These are phyloP conservation scores for Penicillium sp. DNA, from an alignment of 2,329 filamentous ascomycete species.

Conservation along the genomic window DNA sequence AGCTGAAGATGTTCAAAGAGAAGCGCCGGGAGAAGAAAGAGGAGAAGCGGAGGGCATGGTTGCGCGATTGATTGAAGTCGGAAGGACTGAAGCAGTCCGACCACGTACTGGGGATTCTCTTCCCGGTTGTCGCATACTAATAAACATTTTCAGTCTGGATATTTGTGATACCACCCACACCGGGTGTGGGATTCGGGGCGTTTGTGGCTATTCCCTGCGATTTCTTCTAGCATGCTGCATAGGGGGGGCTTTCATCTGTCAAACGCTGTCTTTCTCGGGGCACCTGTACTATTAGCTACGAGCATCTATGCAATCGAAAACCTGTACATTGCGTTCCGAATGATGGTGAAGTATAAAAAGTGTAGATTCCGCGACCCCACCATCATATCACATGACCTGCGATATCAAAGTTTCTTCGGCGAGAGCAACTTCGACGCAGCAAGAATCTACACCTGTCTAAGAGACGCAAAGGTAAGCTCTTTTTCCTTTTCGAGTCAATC, in stretches of 20 bases:
- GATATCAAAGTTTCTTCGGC: slow-evolving; percentile 26
- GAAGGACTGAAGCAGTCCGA: background rate
- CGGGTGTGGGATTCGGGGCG: slow-evolving; percentile 16
- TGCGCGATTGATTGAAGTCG: slow-evolving; percentile 62
- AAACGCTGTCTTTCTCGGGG: slow-evolving; percentile 2
- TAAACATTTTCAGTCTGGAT: background rate
- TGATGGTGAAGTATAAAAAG: background rate
- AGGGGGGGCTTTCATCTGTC: slow-evolving; percentile 6
- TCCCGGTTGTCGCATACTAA: background rate
- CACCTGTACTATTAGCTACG: slow-evolving; percentile 15
- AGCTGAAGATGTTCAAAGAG: slow-evolving; percentile 87
- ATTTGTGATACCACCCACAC: slow-evolving; percentile 15
- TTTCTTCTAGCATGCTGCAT: slow-evolving; percentile 11
- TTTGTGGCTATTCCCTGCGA: slow-evolving; percentile 15
- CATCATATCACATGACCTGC: slow-evolving; percentile 19
- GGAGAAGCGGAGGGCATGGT: slow-evolving; percentile 87
- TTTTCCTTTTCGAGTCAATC: background rate
- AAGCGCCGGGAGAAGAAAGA: slow-evolving; percentile 87
- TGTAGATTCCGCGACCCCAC: slow-evolving; percentile 9
- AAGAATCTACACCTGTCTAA: slow-evolving; percentile 10
- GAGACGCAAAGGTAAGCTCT: slow-evolving; percentile 17
- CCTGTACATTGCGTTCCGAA: background rate
- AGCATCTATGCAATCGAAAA: background rate
- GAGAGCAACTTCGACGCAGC: slow-evolving; percentile 8
- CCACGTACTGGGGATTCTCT: background rate